Base-by-base conservation (phyloP, 352 stramenopile genomes). In the Globisporangium perplexum region DNA sequence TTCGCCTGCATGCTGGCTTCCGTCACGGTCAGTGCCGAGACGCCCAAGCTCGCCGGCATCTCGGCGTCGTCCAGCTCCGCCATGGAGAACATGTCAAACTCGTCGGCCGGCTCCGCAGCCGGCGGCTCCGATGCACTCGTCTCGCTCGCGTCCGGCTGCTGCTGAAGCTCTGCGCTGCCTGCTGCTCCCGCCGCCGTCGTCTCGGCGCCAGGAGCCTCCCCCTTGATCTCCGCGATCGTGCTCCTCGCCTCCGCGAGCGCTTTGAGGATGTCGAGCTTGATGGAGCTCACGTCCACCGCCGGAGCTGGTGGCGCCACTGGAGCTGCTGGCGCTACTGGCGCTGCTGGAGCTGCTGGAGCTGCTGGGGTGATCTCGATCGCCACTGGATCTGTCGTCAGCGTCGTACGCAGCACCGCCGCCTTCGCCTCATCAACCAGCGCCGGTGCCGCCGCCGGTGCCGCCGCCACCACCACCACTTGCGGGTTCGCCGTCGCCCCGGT, bases 1-100 rank as follows among this genome's bases (percentile, higher is more conserved):
- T 98, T 97, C 22, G 85, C 91, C 43, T 91, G 77, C 17, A 88
- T 33, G 11, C 59, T 64, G 8, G 71, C 71, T 24, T 71, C 63
- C 15, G 68, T 66, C 35, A 83, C 62, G n/a, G 65, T 65, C 26
- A 77, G 55, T 0, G 74, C 60, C 45, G 72, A 59, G 1, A 78
- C 62, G 7, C 53, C 55, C 44, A 60, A 31, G 12, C 49, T 62
- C 3, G 47, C 45, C 4, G 67, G 48, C 59, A 80, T 68, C n/a
- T 64, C 66, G n/a, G 62, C 66, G 20, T 77, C 77, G 22, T 86
- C 62, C 24, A 87, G 49, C 39, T 88, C 84, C 31, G 85, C 78
- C 50, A 83, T 74, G 0, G 86, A 84, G 58, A 96, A 96, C 80
- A 96, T 96, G 47, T 96, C 86, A 33, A 94, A 90, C 15, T 94